Evolutionary conservation across 164 flowering plant genomes (phyloP).

Genomic region (Chimonanthus praecox): DNA sequence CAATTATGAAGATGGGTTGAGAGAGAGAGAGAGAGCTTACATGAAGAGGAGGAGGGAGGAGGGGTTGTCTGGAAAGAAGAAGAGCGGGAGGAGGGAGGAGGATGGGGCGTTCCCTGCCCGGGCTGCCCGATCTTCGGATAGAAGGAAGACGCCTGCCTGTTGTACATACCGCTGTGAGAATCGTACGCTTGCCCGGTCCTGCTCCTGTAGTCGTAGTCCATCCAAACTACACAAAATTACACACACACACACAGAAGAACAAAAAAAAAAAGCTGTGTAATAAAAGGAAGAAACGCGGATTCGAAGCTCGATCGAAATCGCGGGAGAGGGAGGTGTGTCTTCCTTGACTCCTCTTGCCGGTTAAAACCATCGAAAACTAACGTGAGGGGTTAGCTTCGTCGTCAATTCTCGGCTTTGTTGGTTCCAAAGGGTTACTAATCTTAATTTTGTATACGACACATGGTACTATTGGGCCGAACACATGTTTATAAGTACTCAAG

Average conservation of each 20-base stretch:
- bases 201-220: constrained; percentile 13
- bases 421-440: too few relatives aligned
- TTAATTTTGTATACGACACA: too few relatives aligned
- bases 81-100: constrained; percentile 9
- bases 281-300: too few relatives aligned
- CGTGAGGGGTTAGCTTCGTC: too few relatives aligned
- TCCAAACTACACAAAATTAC: background rate
- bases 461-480: too few relatives aligned
- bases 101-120: constrained; percentile 1
- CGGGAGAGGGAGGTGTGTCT: background rate
- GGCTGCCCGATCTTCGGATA: constrained; percentile 14
- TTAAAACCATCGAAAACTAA: too few relatives aligned
- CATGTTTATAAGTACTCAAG: too few relatives aligned
- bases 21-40: constrained; percentile 1
- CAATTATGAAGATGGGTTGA: background rate
- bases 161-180: constrained; percentile 1
- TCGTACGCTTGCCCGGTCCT: constrained; percentile 10
- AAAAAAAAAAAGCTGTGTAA: too few relatives aligned
- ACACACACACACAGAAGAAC: too few relatives aligned
- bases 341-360: too few relatives aligned
- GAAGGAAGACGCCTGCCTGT: background rate
- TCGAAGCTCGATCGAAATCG: background rate
- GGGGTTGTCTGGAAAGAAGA: constrained; percentile 6
- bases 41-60: background rate
- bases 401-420: too few relatives aligned